Conservation (phyloP, 2,329 filamentous ascomycete genomes). For the Penicillium sp. region DNA sequence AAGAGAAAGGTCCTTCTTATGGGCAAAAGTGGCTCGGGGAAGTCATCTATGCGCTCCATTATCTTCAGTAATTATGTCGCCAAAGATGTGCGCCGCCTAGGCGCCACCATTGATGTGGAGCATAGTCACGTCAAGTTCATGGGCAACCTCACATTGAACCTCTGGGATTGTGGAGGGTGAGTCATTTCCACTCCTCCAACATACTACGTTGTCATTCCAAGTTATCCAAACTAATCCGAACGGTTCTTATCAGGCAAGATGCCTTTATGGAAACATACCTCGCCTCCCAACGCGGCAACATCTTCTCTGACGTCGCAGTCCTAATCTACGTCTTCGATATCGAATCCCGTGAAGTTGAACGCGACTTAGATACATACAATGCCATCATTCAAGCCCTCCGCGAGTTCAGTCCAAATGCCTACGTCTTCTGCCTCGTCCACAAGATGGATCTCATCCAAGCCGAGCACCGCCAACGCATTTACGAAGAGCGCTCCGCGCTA, state of each 20-base stretch:
- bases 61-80: conserved; percentile 99
- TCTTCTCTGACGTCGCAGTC: conserved; percentile 94
- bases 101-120: conserved; percentile 97
- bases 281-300: conserved; percentile 89
- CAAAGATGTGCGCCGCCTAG: conserved; percentile 86
- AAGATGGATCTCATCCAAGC: conserved; percentile 96
- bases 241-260: conserved; percentile 66
- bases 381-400: conserved; percentile 85
- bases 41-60: conserved; percentile 97
- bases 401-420: conserved; percentile 78
- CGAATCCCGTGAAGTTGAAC: conserved; percentile 89
- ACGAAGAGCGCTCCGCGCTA: conserved; percentile 76
- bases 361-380: conserved; percentile 88
- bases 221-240: neutral
- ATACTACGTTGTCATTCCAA: neutral
- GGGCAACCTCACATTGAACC: conserved; percentile 92
- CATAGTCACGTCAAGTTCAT: conserved; percentile 98
- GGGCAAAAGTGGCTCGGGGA: conserved; percentile 96
- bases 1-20: conserved; percentile 86
- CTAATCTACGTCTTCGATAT: conserved; percentile 99
- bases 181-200: conserved; percentile 20
- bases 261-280: conserved; percentile 99
- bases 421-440: conserved; percentile 94
- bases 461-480: conserved; percentile 74
- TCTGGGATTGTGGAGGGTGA: conserved; percentile 96